Evolutionary conservation across 2,329 filamentous ascomycete genomes (phyloP).

Genomic region (Colletotrichum caudatum): DNA sequence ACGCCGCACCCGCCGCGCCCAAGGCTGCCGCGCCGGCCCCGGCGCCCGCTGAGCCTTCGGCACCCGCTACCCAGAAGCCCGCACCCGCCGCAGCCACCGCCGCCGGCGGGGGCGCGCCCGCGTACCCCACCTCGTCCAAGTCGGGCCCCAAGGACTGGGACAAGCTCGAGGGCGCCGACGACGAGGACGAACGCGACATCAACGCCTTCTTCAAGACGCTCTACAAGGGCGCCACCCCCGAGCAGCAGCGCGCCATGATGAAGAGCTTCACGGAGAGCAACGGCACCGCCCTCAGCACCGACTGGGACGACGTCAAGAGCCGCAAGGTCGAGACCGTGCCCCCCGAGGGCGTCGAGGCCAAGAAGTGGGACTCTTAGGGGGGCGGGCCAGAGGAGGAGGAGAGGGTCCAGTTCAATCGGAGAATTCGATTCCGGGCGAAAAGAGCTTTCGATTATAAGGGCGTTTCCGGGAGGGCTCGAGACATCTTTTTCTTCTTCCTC

Average conservation of each 20-base stretch:
- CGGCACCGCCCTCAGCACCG: slow-evolving; percentile 90
- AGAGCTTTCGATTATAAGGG: background rate
- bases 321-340: slow-evolving; percentile 78
- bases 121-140: slow-evolving; percentile 89
- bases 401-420: background rate
- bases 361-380: slow-evolving; percentile 68
- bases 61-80: slow-evolving; percentile 30
- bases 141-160: slow-evolving; percentile 94
- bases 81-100: background rate
- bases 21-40: slow-evolving; percentile 3
- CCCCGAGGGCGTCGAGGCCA: slow-evolving; percentile 82
- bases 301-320: slow-evolving; percentile 85
- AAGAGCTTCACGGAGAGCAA: slow-evolving; percentile 97
- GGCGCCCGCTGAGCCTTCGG: slow-evolving; percentile 10
- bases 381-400: too few relatives aligned
- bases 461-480: slow-evolving; percentile 5
- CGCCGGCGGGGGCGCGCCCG: slow-evolving; percentile 54
- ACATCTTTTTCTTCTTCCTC: background rate
- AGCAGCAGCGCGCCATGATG: slow-evolving; percentile 94
- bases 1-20: slow-evolving; percentile 14
- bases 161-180: slow-evolving; percentile 68
- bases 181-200: slow-evolving; percentile 72
- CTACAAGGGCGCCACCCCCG: slow-evolving; percentile 80
- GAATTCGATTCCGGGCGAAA: background rate
- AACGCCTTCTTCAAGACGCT: slow-evolving; percentile 92